Base-by-base conservation (phyloP, 306 rosid species). In the Citrullus colocynthis region DNA sequence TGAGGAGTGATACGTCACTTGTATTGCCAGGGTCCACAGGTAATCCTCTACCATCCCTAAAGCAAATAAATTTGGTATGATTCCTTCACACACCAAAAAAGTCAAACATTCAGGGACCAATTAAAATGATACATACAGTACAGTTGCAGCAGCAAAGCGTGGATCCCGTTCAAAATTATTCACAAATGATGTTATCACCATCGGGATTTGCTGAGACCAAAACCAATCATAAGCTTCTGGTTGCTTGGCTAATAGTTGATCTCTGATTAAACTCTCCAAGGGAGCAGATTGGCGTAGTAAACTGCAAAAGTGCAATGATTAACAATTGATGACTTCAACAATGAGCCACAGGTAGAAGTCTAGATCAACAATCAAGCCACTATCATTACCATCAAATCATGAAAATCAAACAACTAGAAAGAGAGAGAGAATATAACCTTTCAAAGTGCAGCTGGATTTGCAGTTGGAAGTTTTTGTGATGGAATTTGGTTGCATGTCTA, bases 151-250 rank as follows among this genome's bases (percentile, higher is more conserved):
- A 81, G 92, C 75, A 80, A 88, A 87, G 86, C 86, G 83, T n/a
- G 88, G 76, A 44, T 86, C 88, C 69, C 84, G 88, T 81, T 91
- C 96, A 80, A 96, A 82, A 87, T 83, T 88, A 81, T 86, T 85
- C 56, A 88, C 86, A 76, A 96, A 89, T 79, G 97, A 96, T 34
- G 88, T 80, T 78, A 88, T 92, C 61, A 81, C 90, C 66, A 86
- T 85, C 18, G 93, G 93, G 79, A 96, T 86, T 90, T 92, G 98
- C 88, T 92, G 91, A 66, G 91, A 88, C 91, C 93, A 96, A 85
- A 96, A 90, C 99, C 96, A 91, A 81, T 92, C 97, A 82, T 85
- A 88, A 72, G 91, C 93, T 81, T 88, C 97, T 15, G 93, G 92
- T 84, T 88, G 89, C 84, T 92, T 91, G 81, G 90, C 84, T 30